Evolutionary conservation across 192 early-diverging fungal genomes (phyloP).

Genomic region (Podila epicladia): DNA sequence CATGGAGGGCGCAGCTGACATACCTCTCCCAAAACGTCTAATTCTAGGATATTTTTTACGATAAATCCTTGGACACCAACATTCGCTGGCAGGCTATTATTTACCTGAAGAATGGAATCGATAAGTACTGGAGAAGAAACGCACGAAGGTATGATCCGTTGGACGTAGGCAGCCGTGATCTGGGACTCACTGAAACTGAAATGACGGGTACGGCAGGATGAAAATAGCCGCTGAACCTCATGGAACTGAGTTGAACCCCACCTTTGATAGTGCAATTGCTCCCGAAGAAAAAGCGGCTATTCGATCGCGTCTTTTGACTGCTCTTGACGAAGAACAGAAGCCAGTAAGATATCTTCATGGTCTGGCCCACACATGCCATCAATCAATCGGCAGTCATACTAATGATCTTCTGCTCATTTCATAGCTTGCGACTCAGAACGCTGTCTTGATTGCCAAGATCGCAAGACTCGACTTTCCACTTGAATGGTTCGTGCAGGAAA

Average conservation of each 20-base stretch:
- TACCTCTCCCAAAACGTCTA: not conserved
- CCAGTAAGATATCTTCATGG: slow-evolving; percentile 51
- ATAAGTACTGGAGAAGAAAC: slow-evolving; percentile 89
- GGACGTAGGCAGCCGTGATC: not conserved
- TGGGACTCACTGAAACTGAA: not conserved
- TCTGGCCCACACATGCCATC: too few species aligned
- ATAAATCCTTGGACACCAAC: slow-evolving; percentile 68
- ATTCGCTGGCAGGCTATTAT: slow-evolving; percentile 81
- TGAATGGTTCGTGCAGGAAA: slow-evolving; percentile 75
- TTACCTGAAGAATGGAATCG: slow-evolving; percentile 90
- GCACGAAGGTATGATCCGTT: slow-evolving; percentile 64
- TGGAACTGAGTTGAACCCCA: not conserved
- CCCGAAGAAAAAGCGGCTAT: slow-evolving; percentile 79
- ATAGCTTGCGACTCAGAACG: slow-evolving; percentile 79
- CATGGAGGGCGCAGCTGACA: too few species aligned
- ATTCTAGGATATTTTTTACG: slow-evolving; percentile 77
- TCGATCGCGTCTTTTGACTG: slow-evolving; percentile 66
- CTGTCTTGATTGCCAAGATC: slow-evolving; percentile 82
- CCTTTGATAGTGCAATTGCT: slow-evolving; percentile 63
- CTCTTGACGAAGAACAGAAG: slow-evolving; percentile 75
- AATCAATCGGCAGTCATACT: too few species aligned
- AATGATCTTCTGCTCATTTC: not conserved
- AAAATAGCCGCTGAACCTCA: not conserved
- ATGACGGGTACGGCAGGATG: slow-evolving; percentile 3
- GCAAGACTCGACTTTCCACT: slow-evolving; percentile 88